Conservation (phyloP, 208 protist genomes). For the Naegleria gruberi region DNA sequence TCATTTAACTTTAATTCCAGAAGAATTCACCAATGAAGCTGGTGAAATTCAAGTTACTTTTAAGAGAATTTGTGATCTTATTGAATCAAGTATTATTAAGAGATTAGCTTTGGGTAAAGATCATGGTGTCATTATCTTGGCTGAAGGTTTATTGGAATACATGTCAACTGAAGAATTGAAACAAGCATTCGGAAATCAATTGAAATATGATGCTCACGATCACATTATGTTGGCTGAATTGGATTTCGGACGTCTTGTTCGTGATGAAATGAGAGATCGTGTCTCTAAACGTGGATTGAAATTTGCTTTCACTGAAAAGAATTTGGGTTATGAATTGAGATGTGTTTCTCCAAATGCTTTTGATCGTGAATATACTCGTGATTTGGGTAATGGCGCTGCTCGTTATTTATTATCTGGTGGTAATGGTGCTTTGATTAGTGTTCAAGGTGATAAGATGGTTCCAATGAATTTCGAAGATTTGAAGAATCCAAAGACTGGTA, state of each 20-base stretch:
- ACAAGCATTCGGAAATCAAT: neutral
- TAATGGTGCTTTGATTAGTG: neutral
- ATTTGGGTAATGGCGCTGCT: constrained; percentile 27
- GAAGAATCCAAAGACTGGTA: constrained; percentile 5
- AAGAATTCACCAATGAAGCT: constrained; percentile 16
- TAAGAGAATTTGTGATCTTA: constrained; percentile 14
- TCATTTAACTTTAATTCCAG: constrained; percentile 29
- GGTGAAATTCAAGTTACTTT: neutral
- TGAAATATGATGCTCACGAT: constrained; percentile 15
- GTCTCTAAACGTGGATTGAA: neutral
- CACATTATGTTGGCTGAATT: constrained; percentile 28
- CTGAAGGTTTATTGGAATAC: constrained; percentile 28
- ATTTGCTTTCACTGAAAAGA: constrained; percentile 22
- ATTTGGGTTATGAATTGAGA: constrained; percentile 33
- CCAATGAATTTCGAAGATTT: constrained; percentile 9
- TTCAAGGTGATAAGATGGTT: neutral
- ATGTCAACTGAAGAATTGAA: constrained; percentile 20
- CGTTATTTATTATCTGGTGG: neutral
- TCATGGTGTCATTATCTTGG: constrained; percentile 28
- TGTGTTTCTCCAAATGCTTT: constrained; percentile 23
- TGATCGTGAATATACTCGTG: constrained; percentile 26
- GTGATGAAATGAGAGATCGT: constrained; percentile 19
- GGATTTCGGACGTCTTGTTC: constrained; percentile 21
- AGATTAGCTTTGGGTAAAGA: constrained; percentile 17
- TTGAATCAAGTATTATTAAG: constrained; percentile 26